phyloP scores from a whole-genome alignment of 2,329 filamentous ascomycete species.

The Paraphoma chrysanthemicola region DNA sequence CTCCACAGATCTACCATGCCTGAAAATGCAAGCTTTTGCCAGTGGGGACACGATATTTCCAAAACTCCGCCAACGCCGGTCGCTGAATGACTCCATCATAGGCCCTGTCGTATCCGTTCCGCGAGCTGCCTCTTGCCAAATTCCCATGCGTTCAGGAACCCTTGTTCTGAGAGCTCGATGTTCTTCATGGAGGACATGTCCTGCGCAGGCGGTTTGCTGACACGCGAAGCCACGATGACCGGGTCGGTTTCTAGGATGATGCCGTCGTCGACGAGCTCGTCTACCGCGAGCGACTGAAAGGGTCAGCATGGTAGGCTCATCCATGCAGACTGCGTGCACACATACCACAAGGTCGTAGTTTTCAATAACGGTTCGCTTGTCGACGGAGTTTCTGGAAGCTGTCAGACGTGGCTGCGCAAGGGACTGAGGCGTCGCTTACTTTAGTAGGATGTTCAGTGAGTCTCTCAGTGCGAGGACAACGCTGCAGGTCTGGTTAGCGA shows the following conservation, averaged over 20 bases:
- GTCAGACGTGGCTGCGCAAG: slow-evolving; percentile 7
- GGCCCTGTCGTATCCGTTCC: slow-evolving; percentile 85
- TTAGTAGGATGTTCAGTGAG: slow-evolving; percentile 87
- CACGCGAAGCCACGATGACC: slow-evolving; percentile 88
- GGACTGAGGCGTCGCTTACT: slow-evolving; percentile 66
- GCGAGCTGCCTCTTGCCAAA: slow-evolving; percentile 91
- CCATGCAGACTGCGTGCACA: not conserved
- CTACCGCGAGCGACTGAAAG: slow-evolving; percentile 86
- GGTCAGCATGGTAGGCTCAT: slow-evolving; percentile 65
- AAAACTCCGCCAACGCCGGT: slow-evolving; percentile 43
- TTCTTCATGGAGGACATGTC: slow-evolving; percentile 88
- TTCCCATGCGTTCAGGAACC: slow-evolving; percentile 91
- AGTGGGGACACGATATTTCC: slow-evolving; percentile 19
- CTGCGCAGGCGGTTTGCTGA: slow-evolving; percentile 88
- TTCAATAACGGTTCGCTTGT: slow-evolving; percentile 97
- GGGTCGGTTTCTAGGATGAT: slow-evolving; percentile 98
- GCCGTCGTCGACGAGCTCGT: slow-evolving; percentile 73
- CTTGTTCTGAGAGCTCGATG: slow-evolving; percentile 95
- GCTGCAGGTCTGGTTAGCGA: slow-evolving; percentile 50
- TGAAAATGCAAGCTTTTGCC: slow-evolving; percentile 10
- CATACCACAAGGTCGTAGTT: slow-evolving; percentile 89
- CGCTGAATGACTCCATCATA: slow-evolving; percentile 28
- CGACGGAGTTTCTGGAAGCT: slow-evolving; percentile 78
- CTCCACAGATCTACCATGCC: slow-evolving; percentile 4
- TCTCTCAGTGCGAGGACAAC: slow-evolving; percentile 91